These are phyloP conservation scores for Ramularia collo-cygni DNA, from an alignment of 2,329 filamentous ascomycete genomes.

Conservation along the genomic window DNA sequence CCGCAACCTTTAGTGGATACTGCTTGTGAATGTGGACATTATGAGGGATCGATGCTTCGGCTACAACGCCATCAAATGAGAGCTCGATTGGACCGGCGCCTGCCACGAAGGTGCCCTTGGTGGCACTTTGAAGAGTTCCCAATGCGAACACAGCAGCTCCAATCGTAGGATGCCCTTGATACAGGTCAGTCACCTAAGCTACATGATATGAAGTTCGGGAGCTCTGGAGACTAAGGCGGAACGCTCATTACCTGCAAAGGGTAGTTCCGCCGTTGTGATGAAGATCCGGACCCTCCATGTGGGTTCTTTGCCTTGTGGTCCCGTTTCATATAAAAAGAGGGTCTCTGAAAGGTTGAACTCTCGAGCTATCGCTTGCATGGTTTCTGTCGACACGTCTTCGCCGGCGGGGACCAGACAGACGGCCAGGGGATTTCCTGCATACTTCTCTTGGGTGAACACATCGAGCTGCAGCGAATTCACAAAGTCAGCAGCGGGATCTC, in stretches of 20 bases:
- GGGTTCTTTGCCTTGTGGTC: conserved; percentile 1
- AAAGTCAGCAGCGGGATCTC: too few relatives aligned
- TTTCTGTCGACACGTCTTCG: conserved; percentile 37
- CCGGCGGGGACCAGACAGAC: conserved; percentile 42
- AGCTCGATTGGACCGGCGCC: conserved; percentile 40
- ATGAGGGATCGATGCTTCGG: conserved; percentile 60
- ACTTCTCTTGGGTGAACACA: conserved; percentile 45
- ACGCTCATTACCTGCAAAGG: conserved; percentile 40
- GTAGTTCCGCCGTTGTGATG: conserved; percentile 44
- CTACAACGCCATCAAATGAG: conserved; percentile 33
- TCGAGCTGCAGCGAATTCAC: conserved; percentile 28
- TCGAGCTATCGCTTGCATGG: conserved; percentile 48
- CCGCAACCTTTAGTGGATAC: conserved; percentile 24
- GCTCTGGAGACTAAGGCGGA: conserved; percentile 2
- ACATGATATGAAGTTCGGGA: too few relatives aligned
- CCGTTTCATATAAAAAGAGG: conserved; percentile 35
- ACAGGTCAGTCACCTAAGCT: conserved; percentile 17
- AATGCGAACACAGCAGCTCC: conserved; percentile 47
- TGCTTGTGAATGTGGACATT: conserved; percentile 54
- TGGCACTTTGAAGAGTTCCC: conserved; percentile 18
- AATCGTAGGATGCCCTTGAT: conserved; percentile 48
- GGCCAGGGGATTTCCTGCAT: conserved; percentile 49
- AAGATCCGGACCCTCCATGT: conserved; percentile 50
- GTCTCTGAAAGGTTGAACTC: conserved; percentile 56
- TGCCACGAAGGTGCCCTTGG: conserved; percentile 33